phyloP scores from a whole-genome alignment of 371 early-diverging fungal genomes.

The Zancudomyces culisetae region DNA sequence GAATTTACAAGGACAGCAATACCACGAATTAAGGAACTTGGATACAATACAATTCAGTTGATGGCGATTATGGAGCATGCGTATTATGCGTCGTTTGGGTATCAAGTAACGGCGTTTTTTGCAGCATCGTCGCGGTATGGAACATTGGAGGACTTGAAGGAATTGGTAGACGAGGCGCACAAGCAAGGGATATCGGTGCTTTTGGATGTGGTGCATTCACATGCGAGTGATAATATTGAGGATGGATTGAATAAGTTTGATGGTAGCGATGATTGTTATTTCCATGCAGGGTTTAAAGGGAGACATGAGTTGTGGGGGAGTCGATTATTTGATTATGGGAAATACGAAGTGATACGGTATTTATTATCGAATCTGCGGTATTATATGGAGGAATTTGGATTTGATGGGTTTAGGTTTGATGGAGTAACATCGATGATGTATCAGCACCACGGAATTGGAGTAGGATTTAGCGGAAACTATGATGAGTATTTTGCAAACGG shows the following conservation, averaged over 20 bases:
- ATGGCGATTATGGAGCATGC: conserved; percentile 98
- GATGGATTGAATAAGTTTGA: conserved; percentile 92
- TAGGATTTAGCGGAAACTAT: conserved; percentile 82
- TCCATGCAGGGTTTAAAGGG: conserved; percentile 75
- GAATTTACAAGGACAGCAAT: conserved; percentile 73
- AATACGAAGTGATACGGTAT: conserved; percentile 77
- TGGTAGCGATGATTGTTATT: conserved; percentile 87
- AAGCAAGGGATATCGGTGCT: conserved; percentile 68
- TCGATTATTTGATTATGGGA: conserved; percentile 82
- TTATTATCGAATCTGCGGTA: conserved; percentile 81
- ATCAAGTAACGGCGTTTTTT: conserved; percentile 91
- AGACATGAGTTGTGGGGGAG: conserved; percentile 83
- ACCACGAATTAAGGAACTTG: conserved; percentile 70
- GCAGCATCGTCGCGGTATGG: conserved; percentile 82
- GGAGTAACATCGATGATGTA: conserved; percentile 95
- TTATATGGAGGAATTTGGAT: conserved; percentile 71
- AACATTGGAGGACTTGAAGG: conserved; percentile 73
- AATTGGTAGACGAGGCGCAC: conserved; percentile 84
- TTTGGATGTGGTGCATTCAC: conserved; percentile 94
- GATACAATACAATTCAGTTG: conserved; percentile 86
- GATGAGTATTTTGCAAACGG: conserved; percentile 84
- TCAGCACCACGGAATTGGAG: conserved; percentile 82
- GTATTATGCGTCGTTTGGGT: conserved; percentile 95
- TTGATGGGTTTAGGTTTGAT: conserved; percentile 97
- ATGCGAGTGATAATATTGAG: conserved; percentile 79